Evolutionary conservation across 2,329 filamentous ascomycete species (phyloP).

Genomic region (Biscogniauxia mediterranea): DNA sequence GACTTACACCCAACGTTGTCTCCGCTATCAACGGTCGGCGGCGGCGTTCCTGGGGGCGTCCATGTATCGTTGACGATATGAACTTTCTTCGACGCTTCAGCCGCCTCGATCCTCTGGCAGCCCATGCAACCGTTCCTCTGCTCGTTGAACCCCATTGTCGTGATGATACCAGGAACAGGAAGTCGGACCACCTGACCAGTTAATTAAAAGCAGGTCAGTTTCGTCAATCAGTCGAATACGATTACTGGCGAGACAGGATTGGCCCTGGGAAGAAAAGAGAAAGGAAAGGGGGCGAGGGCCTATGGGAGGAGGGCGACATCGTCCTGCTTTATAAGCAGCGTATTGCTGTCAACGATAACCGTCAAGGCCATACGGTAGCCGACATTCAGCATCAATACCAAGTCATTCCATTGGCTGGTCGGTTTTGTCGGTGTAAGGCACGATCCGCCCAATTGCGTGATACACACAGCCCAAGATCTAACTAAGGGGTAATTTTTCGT

Average conservation of each 20-base stretch:
- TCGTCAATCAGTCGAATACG: background rate
- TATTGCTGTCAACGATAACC: background rate
- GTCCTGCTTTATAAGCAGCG: background rate
- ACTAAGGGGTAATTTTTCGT: too few relatives aligned
- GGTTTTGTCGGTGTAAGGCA: background rate
- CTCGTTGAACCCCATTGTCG: background rate
- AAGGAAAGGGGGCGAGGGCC: background rate
- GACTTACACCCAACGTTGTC: too few relatives aligned
- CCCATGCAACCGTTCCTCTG: conserved; percentile 1
- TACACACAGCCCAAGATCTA: background rate
- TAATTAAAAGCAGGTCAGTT: background rate
- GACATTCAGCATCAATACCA: background rate
- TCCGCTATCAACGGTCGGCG: background rate
- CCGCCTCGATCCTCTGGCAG: conserved; percentile 7
- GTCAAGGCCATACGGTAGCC: background rate
- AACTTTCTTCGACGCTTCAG: background rate
- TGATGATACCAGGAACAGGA: background rate
- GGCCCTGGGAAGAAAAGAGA: too few relatives aligned
- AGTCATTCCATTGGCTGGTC: background rate
- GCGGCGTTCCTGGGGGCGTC: background rate
- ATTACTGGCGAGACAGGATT: background rate
- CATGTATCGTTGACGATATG: background rate
- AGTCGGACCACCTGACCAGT: background rate
- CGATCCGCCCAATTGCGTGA: background rate
- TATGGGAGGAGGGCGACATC: background rate